A percentile compares a stretch with the other conserved stretches of the same genome.
These are phyloP conservation scores for Sanghuangporus sanghuang DNA, from an alignment of 1,284 basidiomycete species.

Conservation along the genomic window DNA sequence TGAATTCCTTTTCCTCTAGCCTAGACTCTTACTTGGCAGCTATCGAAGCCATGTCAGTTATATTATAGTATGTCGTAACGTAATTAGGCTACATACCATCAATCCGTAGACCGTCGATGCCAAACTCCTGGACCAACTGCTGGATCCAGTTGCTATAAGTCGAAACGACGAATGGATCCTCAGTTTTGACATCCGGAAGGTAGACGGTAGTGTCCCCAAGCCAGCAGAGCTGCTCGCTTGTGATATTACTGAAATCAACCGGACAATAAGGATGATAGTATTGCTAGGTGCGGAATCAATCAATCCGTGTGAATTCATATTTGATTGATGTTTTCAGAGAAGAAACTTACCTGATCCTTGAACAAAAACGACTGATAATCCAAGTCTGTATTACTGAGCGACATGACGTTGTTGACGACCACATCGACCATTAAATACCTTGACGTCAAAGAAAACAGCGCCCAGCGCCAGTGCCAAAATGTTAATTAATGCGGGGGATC, in stretches of 20 bases:
- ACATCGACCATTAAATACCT: slow-evolving; percentile 78
- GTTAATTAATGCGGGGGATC: background rate
- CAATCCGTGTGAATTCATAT: background rate
- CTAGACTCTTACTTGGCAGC: slow-evolving; percentile 53
- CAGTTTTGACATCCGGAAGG: slow-evolving; percentile 70
- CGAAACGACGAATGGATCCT: slow-evolving; percentile 50
- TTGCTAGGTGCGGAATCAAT: slow-evolving; percentile 26
- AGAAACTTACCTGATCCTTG: slow-evolving; percentile 40
- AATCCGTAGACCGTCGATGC: slow-evolving; percentile 70
- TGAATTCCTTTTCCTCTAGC: background rate
- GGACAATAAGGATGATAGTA: slow-evolving; percentile 63
- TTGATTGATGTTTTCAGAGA: slow-evolving; percentile 1
- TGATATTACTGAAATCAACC: slow-evolving; percentile 58
- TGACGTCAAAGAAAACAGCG: background rate
- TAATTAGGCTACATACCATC: slow-evolving; percentile 40
- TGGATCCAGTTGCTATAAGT: slow-evolving; percentile 60
- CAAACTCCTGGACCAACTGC: slow-evolving; percentile 55
- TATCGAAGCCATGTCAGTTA: slow-evolving; percentile 7
- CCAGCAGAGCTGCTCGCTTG: slow-evolving; percentile 70
- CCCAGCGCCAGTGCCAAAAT: background rate
- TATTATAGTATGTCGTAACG: background rate
- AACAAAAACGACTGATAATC: slow-evolving; percentile 57
- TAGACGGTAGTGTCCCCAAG: slow-evolving; percentile 64
- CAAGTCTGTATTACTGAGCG: slow-evolving; percentile 44
- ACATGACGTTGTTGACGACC: slow-evolving; percentile 72